Percentiles rank a stretch among this genome's conserved stretches.
These are phyloP conservation scores for Aspergillus indologenus DNA, from an alignment of 495 filamentous ascomycete genomes.

Conservation along the genomic window DNA sequence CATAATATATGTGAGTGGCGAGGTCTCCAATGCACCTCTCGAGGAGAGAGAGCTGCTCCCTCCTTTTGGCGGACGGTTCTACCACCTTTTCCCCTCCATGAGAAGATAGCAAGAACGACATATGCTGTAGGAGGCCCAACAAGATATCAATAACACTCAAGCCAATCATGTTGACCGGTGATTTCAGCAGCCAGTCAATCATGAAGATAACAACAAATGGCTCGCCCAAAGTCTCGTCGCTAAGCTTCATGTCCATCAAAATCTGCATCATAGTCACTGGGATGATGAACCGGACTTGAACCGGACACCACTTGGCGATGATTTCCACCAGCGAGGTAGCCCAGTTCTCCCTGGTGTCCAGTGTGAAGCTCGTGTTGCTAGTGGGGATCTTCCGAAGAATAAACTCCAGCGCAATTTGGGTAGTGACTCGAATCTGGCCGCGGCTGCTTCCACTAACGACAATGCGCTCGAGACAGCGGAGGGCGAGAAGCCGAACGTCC, in stretches of 20 bases:
- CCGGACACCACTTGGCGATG: constrained; percentile 78
- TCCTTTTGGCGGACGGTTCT: constrained; percentile 21
- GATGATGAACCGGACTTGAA: constrained; percentile 87
- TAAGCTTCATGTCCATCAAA: constrained; percentile 59
- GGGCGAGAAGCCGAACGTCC: constrained; percentile 76
- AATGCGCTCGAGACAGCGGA: constrained; percentile 77
- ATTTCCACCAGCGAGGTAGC: constrained; percentile 74
- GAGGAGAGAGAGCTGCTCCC: constrained; percentile 59
- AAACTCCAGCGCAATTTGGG: constrained; percentile 66
- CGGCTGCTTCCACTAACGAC: constrained; percentile 70
- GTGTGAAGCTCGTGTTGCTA: constrained; percentile 4
- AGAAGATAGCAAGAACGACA: constrained; percentile 66
- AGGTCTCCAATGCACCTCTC: constrained; percentile 77
- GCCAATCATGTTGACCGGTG: constrained; percentile 87
- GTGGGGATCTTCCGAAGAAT: constrained; percentile 53
- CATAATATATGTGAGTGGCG: constrained; percentile 92
- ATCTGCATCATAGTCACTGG: constrained; percentile 75
- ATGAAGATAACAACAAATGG: constrained; percentile 71
- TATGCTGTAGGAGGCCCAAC: constrained; percentile 74
- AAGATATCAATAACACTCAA: constrained; percentile 91
- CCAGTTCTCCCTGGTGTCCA: constrained; percentile 55
- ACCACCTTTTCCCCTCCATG: constrained; percentile 36
- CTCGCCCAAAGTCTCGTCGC: constrained; percentile 62
- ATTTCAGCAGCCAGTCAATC: constrained; percentile 75
- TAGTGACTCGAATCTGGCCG: constrained; percentile 71